A percentile compares a stretch with the other conserved stretches of the same genome.
phyloP scores from a whole-genome alignment of 768 basidiomycete genomes.

The Russula brevipes region DNA sequence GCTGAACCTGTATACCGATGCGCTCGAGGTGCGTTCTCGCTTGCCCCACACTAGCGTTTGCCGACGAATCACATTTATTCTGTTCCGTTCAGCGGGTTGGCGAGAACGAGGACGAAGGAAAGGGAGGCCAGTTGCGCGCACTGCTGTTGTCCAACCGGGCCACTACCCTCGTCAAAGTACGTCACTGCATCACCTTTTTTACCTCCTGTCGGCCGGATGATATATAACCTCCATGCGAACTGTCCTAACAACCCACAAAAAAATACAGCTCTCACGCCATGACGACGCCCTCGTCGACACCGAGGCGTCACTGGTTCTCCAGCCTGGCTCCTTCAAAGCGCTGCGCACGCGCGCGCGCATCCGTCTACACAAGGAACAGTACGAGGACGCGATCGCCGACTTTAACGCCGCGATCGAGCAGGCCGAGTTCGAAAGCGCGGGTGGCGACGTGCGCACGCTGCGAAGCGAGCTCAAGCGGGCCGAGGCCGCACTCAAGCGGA shows the following conservation, averaged over 20 bases:
- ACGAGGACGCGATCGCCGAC: constrained; percentile 64
- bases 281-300: constrained; percentile 70
- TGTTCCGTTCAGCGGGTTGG: constrained; percentile 51
- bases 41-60: too few species aligned
- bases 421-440: constrained; percentile 57
- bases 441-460: constrained; percentile 57
- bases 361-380: constrained; percentile 67
- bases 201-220: not conserved
- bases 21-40: constrained; percentile 50
- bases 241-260: not conserved
- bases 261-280: constrained; percentile 51
- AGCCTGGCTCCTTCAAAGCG: constrained; percentile 74
- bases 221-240: not conserved
- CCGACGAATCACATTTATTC: too few species aligned
- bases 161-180: constrained; percentile 70
- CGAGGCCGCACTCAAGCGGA: constrained; percentile 74
- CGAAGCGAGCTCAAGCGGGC: constrained; percentile 71
- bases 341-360: constrained; percentile 82
- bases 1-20: constrained; percentile 60
- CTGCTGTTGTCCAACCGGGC: constrained; percentile 81
- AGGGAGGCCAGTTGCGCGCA: constrained; percentile 76
- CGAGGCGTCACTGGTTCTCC: constrained; percentile 56
- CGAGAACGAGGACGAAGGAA: constrained; percentile 60
- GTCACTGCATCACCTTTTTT: too few species aligned
- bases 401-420: constrained; percentile 78